These are phyloP conservation scores for Cryptococcus wingfieldii DNA, from an alignment of 1,284 basidiomycete genomes.

Conservation along the genomic window DNA sequence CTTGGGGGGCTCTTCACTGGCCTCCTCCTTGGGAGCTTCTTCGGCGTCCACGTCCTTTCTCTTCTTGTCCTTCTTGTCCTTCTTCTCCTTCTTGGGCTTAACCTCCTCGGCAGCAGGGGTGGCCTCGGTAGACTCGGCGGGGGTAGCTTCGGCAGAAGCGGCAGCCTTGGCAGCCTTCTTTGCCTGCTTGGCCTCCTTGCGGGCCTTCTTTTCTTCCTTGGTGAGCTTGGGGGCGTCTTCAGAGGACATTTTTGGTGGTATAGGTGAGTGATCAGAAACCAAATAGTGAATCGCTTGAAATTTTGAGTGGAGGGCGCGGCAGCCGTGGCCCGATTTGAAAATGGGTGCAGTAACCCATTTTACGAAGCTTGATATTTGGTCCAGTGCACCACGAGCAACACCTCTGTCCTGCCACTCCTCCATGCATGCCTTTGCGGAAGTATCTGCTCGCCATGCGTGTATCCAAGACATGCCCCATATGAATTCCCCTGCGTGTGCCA, in stretches of 20 bases:
- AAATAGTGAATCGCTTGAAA: background rate
- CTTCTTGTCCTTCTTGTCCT: conserved; percentile 34
- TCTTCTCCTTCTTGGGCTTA: conserved; percentile 29
- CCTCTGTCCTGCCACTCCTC: too few species aligned
- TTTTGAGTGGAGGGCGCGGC: background rate
- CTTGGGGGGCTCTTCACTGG: conserved; percentile 16
- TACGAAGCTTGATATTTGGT: background rate
- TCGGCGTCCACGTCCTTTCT: conserved; percentile 34
- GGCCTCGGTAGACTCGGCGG: conserved; percentile 11
- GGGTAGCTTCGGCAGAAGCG: conserved; percentile 1
- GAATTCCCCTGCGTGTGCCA: too few species aligned
- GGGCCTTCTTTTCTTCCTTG: conserved; percentile 40
- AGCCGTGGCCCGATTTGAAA: background rate
- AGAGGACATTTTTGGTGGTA: conserved; percentile 28
- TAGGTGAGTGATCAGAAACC: background rate
- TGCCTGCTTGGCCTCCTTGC: conserved; percentile 29
- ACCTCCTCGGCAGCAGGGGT: conserved; percentile 3
- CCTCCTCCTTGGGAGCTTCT: conserved; percentile 5
- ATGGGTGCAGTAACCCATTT: background rate
- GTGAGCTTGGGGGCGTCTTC: conserved; percentile 27
- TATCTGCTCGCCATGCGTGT: too few species aligned
- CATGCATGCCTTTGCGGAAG: too few species aligned
- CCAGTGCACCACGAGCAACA: too few species aligned
- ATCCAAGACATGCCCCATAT: too few species aligned
- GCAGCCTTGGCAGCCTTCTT: conserved; percentile 22